These are phyloP conservation scores for Cryptococcus neoformans DNA, from an alignment of 1,284 basidiomycete species.

Conservation along the genomic window DNA sequence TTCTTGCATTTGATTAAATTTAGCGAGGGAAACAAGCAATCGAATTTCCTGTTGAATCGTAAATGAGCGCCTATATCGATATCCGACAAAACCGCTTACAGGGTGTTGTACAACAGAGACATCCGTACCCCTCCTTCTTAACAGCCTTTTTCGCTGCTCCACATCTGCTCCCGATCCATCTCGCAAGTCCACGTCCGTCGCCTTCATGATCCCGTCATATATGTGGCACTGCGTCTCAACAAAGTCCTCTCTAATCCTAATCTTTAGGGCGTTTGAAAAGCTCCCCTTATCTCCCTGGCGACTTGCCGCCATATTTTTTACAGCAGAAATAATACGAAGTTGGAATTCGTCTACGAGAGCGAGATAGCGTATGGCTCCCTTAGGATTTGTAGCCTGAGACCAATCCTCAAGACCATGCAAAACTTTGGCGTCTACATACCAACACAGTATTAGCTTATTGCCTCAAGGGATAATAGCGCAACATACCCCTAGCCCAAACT, in stretches of 20 bases:
- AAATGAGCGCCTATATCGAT: not conserved
- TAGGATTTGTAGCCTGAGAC: conserved; percentile 57
- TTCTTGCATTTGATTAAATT: conserved; percentile 73
- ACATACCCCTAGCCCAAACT: conserved; percentile 64
- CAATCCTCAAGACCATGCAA: conserved; percentile 87
- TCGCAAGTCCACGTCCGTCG: conserved; percentile 54
- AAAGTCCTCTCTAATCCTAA: conserved; percentile 81
- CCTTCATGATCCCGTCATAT: conserved; percentile 80
- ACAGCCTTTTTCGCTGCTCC: not conserved
- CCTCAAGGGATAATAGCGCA: conserved; percentile 54
- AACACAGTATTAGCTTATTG: conserved; percentile 39
- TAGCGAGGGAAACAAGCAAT: conserved; percentile 83
- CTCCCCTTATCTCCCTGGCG: conserved; percentile 19
- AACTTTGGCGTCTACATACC: conserved; percentile 63
- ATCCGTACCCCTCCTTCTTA: conserved; percentile 10
- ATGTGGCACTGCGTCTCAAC: conserved; percentile 84
- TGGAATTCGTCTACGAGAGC: conserved; percentile 78
- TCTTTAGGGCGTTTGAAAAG: conserved; percentile 43
- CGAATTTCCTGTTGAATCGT: conserved; percentile 66
- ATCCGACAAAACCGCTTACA: conserved; percentile 13
- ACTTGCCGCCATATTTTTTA: conserved; percentile 67
- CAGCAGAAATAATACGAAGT: conserved; percentile 69
- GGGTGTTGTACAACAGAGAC: conserved; percentile 17
- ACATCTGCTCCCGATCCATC: not conserved
- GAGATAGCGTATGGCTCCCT: conserved; percentile 57